Evolutionary conservation across 164 flowering plant species (phyloP).

Genomic region (Liriodendron chinense): DNA sequence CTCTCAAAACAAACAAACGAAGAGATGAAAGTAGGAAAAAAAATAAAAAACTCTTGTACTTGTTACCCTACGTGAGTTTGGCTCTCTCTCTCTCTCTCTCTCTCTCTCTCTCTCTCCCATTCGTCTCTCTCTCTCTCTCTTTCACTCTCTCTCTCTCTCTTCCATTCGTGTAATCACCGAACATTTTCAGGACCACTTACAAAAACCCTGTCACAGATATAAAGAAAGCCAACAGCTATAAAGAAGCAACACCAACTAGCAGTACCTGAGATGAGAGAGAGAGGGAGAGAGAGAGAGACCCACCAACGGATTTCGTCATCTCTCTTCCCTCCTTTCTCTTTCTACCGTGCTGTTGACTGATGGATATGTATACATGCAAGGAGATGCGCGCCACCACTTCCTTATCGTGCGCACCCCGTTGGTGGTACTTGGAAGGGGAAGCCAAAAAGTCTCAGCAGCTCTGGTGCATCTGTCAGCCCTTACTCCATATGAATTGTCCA

Average conservation of each 20-base stretch:
- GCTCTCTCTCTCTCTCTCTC: not conserved
- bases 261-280: constrained; percentile 20
- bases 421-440: constrained; percentile 10
- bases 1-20: not conserved
- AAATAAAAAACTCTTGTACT: constrained; percentile 5
- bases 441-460: constrained; percentile 4
- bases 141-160: not conserved
- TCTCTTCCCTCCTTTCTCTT: constrained; percentile 7
- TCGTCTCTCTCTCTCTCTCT: constrained; percentile 2
- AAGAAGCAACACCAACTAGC: constrained; percentile 50
- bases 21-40: not conserved
- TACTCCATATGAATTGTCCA: not conserved
- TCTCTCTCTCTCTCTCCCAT: constrained; percentile 1
- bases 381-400: not conserved
- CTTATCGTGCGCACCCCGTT: constrained; percentile 11
- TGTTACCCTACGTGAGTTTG: constrained; percentile 14
- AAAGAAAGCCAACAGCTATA: constrained; percentile 50
- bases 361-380: constrained; percentile 8
- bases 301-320: constrained; percentile 23
- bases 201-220: constrained; percentile 43
- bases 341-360: constrained; percentile 23
- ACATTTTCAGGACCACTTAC: constrained; percentile 45
- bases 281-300: constrained; percentile 18
- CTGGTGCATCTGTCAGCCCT: not conserved
- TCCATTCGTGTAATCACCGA: constrained; percentile 15